Conservation (phyloP, 352 stramenopile genomes). For the Globisporangium paddicum region DNA sequence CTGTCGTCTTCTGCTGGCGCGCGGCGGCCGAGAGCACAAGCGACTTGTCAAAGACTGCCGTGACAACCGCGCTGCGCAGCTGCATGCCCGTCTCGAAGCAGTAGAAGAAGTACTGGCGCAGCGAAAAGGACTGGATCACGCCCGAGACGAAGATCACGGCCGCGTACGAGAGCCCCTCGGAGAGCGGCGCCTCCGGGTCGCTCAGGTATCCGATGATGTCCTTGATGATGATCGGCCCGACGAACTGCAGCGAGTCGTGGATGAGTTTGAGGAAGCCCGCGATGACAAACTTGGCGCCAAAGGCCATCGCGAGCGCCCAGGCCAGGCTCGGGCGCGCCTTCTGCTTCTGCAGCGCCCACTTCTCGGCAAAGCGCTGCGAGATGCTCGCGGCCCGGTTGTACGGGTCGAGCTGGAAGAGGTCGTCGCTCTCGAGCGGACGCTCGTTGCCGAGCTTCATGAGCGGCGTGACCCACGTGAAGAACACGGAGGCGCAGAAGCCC, state of each 20-base stretch:
- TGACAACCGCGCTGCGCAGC: conserved; percentile 42
- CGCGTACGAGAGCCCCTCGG: conserved; percentile 40
- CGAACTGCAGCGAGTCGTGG: conserved; percentile 57
- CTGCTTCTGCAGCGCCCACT: conserved; percentile 30
- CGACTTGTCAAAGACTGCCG: conserved; percentile 58
- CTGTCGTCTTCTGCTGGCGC: conserved; percentile 79
- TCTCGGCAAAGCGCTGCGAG: conserved; percentile 30
- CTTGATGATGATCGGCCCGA: conserved; percentile 57
- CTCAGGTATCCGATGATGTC: conserved; percentile 61
- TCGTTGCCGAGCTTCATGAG: conserved; percentile 71
- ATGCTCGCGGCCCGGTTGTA: conserved; percentile 40
- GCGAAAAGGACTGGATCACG: conserved; percentile 48
- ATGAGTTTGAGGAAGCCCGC: conserved; percentile 51
- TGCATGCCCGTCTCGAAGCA: conserved; percentile 61
- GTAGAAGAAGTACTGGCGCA: conserved; percentile 65
- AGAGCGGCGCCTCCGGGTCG: conserved; percentile 32
- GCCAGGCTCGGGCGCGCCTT: conserved; percentile 32
- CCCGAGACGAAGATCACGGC: conserved; percentile 46
- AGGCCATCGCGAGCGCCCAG: conserved; percentile 36
- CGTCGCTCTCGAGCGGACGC: conserved; percentile 54
- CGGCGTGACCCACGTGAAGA: conserved; percentile 77
- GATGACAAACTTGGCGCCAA: conserved; percentile 40
- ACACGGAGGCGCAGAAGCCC: conserved; percentile 40
- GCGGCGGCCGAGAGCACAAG: conserved; percentile 78
- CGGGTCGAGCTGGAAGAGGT: conserved; percentile 65